Evolutionary conservation across 2,329 filamentous ascomycete species (phyloP).

Genomic region (Mollisia scopiformis): DNA sequence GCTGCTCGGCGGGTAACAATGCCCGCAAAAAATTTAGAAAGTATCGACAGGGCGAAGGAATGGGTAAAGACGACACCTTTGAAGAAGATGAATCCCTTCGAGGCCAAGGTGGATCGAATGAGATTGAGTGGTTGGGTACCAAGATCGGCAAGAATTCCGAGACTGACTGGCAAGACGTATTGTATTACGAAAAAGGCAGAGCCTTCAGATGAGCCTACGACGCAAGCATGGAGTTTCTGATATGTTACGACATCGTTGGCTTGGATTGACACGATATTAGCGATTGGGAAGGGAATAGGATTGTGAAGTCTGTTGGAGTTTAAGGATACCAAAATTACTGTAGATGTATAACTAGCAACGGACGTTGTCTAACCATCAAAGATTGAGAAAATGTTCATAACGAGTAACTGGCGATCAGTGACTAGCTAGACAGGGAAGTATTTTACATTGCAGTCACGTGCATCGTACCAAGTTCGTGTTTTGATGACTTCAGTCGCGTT

Average conservation of each 20-base stretch:
- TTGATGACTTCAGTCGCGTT: slow-evolving; percentile 1
- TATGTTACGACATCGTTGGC: not conserved
- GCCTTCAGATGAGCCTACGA: not conserved
- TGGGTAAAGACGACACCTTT: not conserved
- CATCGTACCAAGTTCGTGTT: not conserved
- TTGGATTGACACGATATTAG: not conserved
- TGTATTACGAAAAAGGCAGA: not conserved
- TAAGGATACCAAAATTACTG: not conserved
- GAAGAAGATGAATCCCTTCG: not conserved
- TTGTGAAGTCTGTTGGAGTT: not conserved
- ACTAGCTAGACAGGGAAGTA: no score
- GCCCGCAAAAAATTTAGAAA: not conserved
- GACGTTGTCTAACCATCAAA: no score
- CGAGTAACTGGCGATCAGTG: no score
- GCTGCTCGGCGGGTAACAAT: not conserved
- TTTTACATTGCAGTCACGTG: not conserved
- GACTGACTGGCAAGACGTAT: not conserved
- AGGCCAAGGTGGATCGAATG: not conserved
- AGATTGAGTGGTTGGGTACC: not conserved
- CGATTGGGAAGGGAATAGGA: not conserved
- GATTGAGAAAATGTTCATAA: no score
- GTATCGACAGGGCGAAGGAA: not conserved
- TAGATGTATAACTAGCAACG: not conserved
- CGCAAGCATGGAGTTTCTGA: not conserved
- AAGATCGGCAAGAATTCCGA: not conserved